phyloP scores from a whole-genome alignment of 495 filamentous ascomycete genomes.

The Penicillium crystallinum region DNA sequence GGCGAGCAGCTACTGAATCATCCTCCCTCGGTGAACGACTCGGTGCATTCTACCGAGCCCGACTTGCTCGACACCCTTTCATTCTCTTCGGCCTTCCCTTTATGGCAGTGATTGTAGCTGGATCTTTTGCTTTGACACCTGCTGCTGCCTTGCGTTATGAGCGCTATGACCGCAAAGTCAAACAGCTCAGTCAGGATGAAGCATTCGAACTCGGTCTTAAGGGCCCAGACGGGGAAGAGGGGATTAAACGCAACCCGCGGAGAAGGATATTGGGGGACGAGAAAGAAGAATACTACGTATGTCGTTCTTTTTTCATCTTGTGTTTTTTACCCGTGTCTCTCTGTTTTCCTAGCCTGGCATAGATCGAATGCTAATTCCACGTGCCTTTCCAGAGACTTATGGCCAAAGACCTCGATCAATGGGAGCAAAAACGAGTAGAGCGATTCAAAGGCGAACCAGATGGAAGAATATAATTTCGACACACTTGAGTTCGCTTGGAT shows the following conservation, averaged over 20 bases:
- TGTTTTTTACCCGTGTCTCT: not conserved
- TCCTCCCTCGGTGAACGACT: slow-evolving; percentile 56
- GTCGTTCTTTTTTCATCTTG: slow-evolving; percentile 16
- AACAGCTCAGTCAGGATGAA: slow-evolving; percentile 77
- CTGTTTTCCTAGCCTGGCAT: not conserved
- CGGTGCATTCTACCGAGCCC: slow-evolving; percentile 67
- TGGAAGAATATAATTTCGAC: slow-evolving; percentile 57
- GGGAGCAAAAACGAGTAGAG: slow-evolving; percentile 93
- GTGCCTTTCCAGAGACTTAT: slow-evolving; percentile 64
- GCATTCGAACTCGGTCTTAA: slow-evolving; percentile 64
- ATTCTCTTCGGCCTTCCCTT: slow-evolving; percentile 95
- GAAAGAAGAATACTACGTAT: slow-evolving; percentile 92
- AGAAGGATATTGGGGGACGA: slow-evolving; percentile 50
- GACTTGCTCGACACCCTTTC: slow-evolving; percentile 73
- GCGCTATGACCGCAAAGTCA: slow-evolving; percentile 79
- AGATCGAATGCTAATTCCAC: slow-evolving; percentile 3
- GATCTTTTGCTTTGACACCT: slow-evolving; percentile 89
- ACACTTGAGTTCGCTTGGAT: not conserved
- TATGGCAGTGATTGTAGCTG: slow-evolving; percentile 83
- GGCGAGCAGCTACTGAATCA: slow-evolving; percentile 40
- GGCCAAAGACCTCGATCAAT: slow-evolving; percentile 86
- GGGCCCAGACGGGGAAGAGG: slow-evolving; percentile 40
- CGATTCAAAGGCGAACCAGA: slow-evolving; percentile 84
- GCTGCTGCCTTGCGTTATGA: slow-evolving; percentile 92
- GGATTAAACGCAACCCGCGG: slow-evolving; percentile 43